Percentiles rank a stretch among this genome's conserved stretches.
phyloP scores from a whole-genome alignment of 2,329 filamentous ascomycete species.

The Ophiobolus disseminans region DNA sequence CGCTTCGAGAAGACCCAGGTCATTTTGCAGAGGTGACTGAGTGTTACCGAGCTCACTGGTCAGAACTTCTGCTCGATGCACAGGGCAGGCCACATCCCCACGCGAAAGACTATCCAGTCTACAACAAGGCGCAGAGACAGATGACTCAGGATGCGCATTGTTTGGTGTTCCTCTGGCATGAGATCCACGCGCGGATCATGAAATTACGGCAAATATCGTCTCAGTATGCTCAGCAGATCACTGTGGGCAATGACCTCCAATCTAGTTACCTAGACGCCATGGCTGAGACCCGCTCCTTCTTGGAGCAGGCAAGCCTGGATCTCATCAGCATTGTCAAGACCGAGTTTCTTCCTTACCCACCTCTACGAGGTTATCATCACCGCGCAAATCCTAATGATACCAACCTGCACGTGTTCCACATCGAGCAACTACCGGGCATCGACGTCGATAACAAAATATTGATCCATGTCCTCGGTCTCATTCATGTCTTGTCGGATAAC shows the following conservation, averaged over 20 bases:
- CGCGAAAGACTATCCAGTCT: neutral
- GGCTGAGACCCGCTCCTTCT: neutral
- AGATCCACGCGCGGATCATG: constrained; percentile 1
- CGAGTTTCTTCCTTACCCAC: neutral
- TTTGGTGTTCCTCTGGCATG: constrained; percentile 4
- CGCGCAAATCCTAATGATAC: neutral
- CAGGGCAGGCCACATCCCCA: neutral
- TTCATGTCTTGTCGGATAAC: neutral
- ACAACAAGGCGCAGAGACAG: neutral
- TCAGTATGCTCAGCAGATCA: neutral
- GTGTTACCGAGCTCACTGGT: constrained; percentile 57
- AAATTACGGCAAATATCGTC: neutral
- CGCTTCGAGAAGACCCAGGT: constrained; percentile 64
- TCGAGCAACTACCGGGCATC: neutral
- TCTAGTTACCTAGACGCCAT: neutral
- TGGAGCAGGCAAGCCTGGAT: neutral
- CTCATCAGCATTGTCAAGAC: neutral
- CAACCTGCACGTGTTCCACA: neutral
- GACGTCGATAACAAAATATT: neutral
- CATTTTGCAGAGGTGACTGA: constrained; percentile 60
- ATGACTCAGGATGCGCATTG: neutral
- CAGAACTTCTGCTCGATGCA: neutral
- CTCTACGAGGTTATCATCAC: neutral
- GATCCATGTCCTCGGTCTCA: neutral
- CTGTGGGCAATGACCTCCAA: neutral